Evolutionary conservation across 2,329 filamentous ascomycete species (phyloP), one percentile per base, ranked within the genome.

Genomic region (Leptodontidium sp.): DNA sequence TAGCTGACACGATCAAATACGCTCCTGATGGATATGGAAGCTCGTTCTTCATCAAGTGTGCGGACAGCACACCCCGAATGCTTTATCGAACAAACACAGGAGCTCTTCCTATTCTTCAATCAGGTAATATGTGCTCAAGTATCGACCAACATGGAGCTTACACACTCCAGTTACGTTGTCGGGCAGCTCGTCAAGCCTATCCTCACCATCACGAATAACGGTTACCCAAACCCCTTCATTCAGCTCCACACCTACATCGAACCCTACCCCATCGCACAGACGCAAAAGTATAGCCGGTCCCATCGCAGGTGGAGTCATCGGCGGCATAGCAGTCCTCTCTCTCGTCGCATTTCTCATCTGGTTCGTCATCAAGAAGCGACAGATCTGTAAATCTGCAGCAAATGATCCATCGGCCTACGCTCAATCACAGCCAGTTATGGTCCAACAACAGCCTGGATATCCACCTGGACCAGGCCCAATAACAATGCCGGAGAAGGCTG

Each of bases 341-440:
- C 32, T 38, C 4, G 21, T 59, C 8, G 32, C 32, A 15, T 38
- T 59, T 17, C 17, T 38, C 11, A 35, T 59, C 29, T 59, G 55
- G 55, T 38, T 59, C 32, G 32, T n/a, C 55, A 4, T 59, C 9
- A 59, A 29, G 38, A 43, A 59, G 12, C 15, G 38, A 38, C 32
- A 59, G 4, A 38, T 59, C 21, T 15, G 55, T n/a, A 43, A 12
- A 7, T 21, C 32, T 21, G 38, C 38, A 15, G 50, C 50, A 12
- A 53, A 53, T 17, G 21, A 24, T 29, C 21, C 50, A 15, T 53
- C 50, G 14, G 32, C 38, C 12, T 38, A 59, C 17, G 55, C 32
- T 59, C 55, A 59, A 59, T 38, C 32, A 12, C 55, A 59, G 32
- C 55, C 55, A 59, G 55, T 59, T 2, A 59, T 59, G 38, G n/a